Percentiles rank a stretch among this genome's conserved stretches.
These are phyloP conservation scores for Zancudomyces culisetae DNA, from an alignment of 371 early-diverging fungal genomes.

Conservation along the genomic window DNA sequence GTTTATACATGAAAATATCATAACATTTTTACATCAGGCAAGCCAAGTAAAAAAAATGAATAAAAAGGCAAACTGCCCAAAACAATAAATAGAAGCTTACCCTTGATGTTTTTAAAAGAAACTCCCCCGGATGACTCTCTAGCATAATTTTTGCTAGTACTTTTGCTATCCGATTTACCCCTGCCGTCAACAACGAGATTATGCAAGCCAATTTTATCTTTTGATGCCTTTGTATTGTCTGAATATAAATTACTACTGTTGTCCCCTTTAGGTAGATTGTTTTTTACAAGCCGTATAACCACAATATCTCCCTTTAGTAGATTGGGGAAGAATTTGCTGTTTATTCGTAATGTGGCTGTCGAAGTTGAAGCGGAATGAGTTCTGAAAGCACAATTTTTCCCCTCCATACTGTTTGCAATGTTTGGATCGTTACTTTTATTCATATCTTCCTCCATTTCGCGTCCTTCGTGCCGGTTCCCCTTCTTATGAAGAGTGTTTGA, in stretches of 20 bases:
- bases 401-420: background rate
- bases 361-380: background rate
- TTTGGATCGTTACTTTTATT: background rate
- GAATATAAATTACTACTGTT: background rate
- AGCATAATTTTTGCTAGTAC: background rate
- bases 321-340: conserved; percentile 59
- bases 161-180: background rate
- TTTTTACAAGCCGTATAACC: conserved; percentile 25
- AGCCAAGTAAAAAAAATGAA: no score
- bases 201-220: no score
- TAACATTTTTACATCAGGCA: no score
- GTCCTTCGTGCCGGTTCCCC: no score
- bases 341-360: conserved; percentile 47
- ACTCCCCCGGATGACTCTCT: background rate
- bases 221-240: background rate
- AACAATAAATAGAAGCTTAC: no score
- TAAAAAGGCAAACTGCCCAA: no score
- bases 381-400: background rate
- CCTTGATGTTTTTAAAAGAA: background rate
- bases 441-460: background rate
- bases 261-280: no score
- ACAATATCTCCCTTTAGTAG: conserved; percentile 60
- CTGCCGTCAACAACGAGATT: background rate
- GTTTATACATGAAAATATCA: no score
- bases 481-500: no score